Evolutionary conservation across 225 moss, liverwort and hornwort genomes (phyloP), one percentile per base, ranked within the genome.

Genomic region (Rhytidiadelphus loreus): DNA sequence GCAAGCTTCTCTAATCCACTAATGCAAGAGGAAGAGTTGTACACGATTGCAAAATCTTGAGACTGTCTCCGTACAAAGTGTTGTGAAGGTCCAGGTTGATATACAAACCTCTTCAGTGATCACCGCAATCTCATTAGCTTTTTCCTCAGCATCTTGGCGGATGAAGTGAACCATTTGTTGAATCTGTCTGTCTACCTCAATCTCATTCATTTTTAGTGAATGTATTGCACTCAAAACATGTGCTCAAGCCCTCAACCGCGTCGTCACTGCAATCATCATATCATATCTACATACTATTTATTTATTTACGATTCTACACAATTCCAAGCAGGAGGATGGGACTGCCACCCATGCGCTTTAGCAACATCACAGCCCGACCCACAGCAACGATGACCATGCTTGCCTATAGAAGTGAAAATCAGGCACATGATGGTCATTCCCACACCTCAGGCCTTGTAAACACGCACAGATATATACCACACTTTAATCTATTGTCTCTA

Each of bases 121-220:
- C 28, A 96, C 87, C 7, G 85, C 92, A 46, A 98, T 97, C 89
- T 98, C 98, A 84, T 95, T 98, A 56, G 95, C 96, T 89, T 97
- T 98, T 90, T 98, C 98, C 86, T 97, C 95, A 56, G 97, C 97
- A 83, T 98, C 97, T 89, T 98, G 95, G 87, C 89, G 97, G 57
- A 98, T 98, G 80, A 97, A 98, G 32, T 94, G 95, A 58, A 98
- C 98, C 98, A 98, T 97, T 92, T 98, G 98, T 93, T 98, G 95
- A 86, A 98, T 95, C 81, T 96, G 97, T 90, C 89, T 96, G 16
- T 90, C 88, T 61, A 98, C 95, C 57, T 97, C 95, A 62, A 81
- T 75, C 70, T 95, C 96, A 86, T 98, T 95, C 98, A 98, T n/a
- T 98, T 83, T 90, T 98, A 70, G 39, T 50, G 12, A 33, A 76